A percentile compares a stretch with the other conserved stretches of the same genome.
phyloP scores from a whole-genome alignment of 257 asterid species.

The Rhazya stricta region DNA sequence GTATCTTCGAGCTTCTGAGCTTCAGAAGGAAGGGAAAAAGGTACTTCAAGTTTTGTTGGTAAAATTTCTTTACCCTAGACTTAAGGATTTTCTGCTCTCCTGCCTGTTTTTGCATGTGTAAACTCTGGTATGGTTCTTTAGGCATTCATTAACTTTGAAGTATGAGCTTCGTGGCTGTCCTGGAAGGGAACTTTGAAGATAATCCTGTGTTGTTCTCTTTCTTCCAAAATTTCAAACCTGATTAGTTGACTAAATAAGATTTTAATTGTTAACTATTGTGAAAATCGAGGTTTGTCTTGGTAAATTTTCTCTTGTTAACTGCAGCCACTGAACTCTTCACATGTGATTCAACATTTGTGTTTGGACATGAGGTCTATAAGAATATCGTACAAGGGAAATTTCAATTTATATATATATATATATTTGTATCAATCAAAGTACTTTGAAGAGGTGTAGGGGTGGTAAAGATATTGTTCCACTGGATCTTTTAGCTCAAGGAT shows the following conservation, averaged over 20 bases:
- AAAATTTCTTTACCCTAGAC: not conserved
- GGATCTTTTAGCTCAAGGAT: not conserved
- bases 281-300: not conserved
- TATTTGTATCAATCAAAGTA: not conserved
- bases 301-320: not conserved
- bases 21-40: slow-evolving; percentile 99
- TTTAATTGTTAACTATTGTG: not conserved
- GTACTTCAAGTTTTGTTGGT: slow-evolving; percentile 24
- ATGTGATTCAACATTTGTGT: not conserved
- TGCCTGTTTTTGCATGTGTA: not conserved
- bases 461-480: not conserved
- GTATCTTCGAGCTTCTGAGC: slow-evolving; percentile 99
- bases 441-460: not conserved
- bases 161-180: not conserved
- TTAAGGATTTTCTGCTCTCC: not conserved
- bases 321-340: not conserved
- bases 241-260: not conserved
- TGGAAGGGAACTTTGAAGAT: slow-evolving; percentile 1
- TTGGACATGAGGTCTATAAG: not conserved
- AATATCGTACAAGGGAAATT: not conserved
- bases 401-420: not conserved
- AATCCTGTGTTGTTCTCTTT: not conserved
- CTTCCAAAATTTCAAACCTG: no score
- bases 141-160: not conserved
- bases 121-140: not conserved